Evolutionary conservation across 2,329 filamentous ascomycete species (phyloP), one percentile per base, ranked within the genome.

Genomic region (Fusarium musae): DNA sequence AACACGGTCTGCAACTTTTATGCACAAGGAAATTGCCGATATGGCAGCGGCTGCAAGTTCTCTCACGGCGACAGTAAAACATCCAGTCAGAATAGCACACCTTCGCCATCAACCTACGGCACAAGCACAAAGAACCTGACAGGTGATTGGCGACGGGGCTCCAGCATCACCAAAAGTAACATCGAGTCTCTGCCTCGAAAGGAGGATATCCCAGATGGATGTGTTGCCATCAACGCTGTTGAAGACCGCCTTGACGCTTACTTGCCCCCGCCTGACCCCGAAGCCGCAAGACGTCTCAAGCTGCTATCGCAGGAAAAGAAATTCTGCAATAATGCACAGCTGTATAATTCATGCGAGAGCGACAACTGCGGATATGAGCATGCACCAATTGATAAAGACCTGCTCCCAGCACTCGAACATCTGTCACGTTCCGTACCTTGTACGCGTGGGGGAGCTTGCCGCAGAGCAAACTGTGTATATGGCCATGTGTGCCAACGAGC

Each of bases 401-500:
- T 77, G 13, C 70, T 63, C 13, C 69, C 69, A 3, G 72, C 70
- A 1, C 50, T 77, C 1, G 64, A 72, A 40, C 39, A 63, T 4
- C 46, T 77, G 0, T 62, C 75, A 1, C 75, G 73, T 9, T 75
- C 73, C 2, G 67, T 76, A 9, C 72, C 72, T 3, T 77, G 75
- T 19, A 63, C 72, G 1, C 60, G 62, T 6, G 61, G 56, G 7
- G 74, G 75, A 19, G 36, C 13, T 12, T 77, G 74, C 46, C 59
- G 69, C 39, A 58, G 65, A 32, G 39, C 43, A 26, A 69, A 63
- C 19, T 77, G 75, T 34, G 65, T 73, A 8, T 60, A 63, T 8
- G 75, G 75, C 1, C 75, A 77, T 21, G 72, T 77, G 6, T 77
- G 75, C 30, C 75, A 77, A 46, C 63, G 67, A 21, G 28, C 39